Evolutionary conservation across 805 yeast species (phyloP).

Genomic region (Lachancea cidri): DNA sequence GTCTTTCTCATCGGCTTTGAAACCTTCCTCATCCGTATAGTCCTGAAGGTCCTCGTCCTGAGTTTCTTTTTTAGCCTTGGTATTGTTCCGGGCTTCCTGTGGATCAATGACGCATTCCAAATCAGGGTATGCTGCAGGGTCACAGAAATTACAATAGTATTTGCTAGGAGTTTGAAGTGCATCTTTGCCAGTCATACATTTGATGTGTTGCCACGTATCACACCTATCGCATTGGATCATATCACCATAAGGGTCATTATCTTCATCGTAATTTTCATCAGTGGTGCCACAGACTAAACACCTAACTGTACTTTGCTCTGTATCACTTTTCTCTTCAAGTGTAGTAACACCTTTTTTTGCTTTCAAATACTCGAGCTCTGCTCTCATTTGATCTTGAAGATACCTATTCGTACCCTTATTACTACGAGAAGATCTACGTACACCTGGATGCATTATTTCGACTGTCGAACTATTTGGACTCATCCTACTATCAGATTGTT

Average conservation of each 20-base stretch:
- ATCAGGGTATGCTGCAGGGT: slow-evolving; percentile 36
- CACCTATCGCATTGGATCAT: slow-evolving; percentile 68
- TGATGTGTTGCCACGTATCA: slow-evolving; percentile 66
- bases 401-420: slow-evolving; percentile 39
- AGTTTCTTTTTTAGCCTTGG: too few species aligned
- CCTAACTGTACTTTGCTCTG: slow-evolving; percentile 35
- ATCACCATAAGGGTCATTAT: slow-evolving; percentile 44
- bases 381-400: slow-evolving; percentile 24
- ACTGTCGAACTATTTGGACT: neutral
- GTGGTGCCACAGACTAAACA: slow-evolving; percentile 61
- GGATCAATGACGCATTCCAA: slow-evolving; percentile 30
- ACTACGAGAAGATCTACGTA: slow-evolving; percentile 41
- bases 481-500: too few species aligned
- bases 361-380: slow-evolving; percentile 8
- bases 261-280: slow-evolving; percentile 53
- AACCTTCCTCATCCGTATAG: slow-evolving; percentile 7
- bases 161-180: slow-evolving; percentile 39
- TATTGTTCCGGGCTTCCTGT: too few species aligned
- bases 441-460: slow-evolving; percentile 3
- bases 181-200: slow-evolving; percentile 47
- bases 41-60: neutral
- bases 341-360: slow-evolving; percentile 1
- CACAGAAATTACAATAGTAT: slow-evolving; percentile 54
- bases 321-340: neutral
- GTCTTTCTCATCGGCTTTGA: neutral